Evolutionary conservation across 1,284 basidiomycete species (phyloP).

Genomic region (Trichosporon inkin): DNA sequence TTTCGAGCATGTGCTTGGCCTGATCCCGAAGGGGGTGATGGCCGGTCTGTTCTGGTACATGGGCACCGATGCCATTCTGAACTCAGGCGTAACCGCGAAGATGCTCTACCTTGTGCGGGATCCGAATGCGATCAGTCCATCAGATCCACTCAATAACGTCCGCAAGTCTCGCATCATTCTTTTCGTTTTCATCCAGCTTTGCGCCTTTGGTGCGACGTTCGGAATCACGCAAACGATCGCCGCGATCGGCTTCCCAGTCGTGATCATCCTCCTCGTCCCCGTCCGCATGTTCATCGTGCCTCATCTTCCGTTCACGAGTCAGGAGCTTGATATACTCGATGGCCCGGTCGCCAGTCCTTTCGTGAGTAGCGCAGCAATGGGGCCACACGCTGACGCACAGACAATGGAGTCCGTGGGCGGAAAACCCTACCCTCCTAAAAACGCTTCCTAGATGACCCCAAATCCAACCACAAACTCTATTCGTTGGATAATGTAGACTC

Average conservation of each 20-base stretch:
- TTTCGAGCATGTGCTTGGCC: slow-evolving; percentile 69
- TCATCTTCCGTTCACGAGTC: slow-evolving; percentile 67
- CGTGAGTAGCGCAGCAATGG: slow-evolving; percentile 54
- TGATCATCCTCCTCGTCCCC: slow-evolving; percentile 85
- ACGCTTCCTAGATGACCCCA: slow-evolving; percentile 25
- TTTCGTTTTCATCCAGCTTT: slow-evolving; percentile 73
- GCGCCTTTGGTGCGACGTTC: slow-evolving; percentile 84
- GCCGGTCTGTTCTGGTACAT: slow-evolving; percentile 66
- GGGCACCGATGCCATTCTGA: slow-evolving; percentile 75
- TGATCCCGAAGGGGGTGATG: slow-evolving; percentile 65
- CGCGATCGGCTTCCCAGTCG: slow-evolving; percentile 84
- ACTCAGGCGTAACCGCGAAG: slow-evolving; percentile 79
- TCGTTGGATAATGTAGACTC: too few species aligned
- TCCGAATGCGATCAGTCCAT: slow-evolving; percentile 57
- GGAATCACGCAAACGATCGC: slow-evolving; percentile 88
- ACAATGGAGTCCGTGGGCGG: slow-evolving; percentile 56
- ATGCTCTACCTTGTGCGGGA: slow-evolving; percentile 79
- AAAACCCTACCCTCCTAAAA: too few species aligned
- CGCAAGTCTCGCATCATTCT: slow-evolving; percentile 70
- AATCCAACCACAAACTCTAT: slow-evolving; percentile 10
- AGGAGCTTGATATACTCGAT: slow-evolving; percentile 80
- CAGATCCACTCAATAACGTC: slow-evolving; percentile 70
- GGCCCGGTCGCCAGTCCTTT: slow-evolving; percentile 68
- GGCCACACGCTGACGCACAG: slow-evolving; percentile 30
- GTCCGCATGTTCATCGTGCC: slow-evolving; percentile 71